A percentile compares a stretch with the other conserved stretches of the same genome.
These are phyloP conservation scores for Pythium grandisporangium DNA, from an alignment of 352 stramenopile genomes.

Conservation along the genomic window DNA sequence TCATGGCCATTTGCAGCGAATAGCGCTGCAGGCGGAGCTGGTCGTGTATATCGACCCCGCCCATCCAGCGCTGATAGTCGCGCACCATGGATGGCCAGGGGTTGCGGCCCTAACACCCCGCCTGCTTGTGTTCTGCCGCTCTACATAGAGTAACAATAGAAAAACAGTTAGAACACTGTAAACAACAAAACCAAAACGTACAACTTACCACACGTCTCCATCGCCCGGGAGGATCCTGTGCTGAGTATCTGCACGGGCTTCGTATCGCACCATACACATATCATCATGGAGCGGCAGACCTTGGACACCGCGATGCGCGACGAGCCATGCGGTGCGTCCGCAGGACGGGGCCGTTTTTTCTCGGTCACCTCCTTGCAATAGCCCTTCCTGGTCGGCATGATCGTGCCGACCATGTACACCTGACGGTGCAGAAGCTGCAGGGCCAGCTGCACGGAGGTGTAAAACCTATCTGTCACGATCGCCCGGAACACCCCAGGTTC, in stretches of 20 bases:
- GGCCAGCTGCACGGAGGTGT: background rate
- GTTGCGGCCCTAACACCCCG: background rate
- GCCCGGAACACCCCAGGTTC: background rate
- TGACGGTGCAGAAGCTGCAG: background rate
- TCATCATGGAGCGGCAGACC: background rate
- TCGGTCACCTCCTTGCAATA: background rate
- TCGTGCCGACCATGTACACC: background rate
- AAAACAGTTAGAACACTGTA: too few relatives aligned
- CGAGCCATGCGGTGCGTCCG: background rate
- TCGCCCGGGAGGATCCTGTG: background rate
- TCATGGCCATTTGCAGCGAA: constrained; percentile 4
- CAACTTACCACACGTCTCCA: background rate
- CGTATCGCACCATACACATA: background rate
- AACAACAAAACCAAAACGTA: too few relatives aligned
- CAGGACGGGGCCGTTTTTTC: background rate
- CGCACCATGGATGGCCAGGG: constrained; percentile 3
- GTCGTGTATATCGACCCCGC: constrained; percentile 13
- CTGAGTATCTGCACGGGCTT: constrained; percentile 2
- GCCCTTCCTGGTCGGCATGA: background rate
- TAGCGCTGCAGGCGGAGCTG: constrained; percentile 13
- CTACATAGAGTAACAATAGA: background rate
- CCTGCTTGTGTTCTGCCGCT: background rate
- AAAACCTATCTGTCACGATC: background rate
- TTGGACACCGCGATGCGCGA: background rate
- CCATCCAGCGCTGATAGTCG: constrained; percentile 16